Evolutionary conservation across 2,329 filamentous ascomycete genomes (phyloP), one percentile per base, ranked within the genome.

Genomic region (Macrophomina phaseolina): DNA sequence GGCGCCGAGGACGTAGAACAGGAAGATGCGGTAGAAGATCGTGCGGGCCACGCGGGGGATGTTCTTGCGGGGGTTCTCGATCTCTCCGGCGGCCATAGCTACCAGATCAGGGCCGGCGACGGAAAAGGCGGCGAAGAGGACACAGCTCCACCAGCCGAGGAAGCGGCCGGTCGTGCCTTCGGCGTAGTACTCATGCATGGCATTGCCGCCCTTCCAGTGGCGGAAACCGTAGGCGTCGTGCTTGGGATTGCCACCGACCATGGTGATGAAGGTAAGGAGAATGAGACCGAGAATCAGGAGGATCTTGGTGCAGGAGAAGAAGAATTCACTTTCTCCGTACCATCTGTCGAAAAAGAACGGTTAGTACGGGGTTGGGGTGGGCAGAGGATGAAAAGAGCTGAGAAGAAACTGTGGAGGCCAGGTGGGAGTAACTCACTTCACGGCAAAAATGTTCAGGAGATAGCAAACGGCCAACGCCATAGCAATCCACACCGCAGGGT

Each of bases 21-120:
- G 67, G 6, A 90, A 90, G 38, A 94, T 81, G 38, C 92, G 89
- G 77, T 91, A 93, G 76, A 94, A 93, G 1, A 94, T 91, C 58
- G 90, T 88, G 68, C 92, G 92, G 78, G 88, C 93, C 1, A 91
- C 91, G 48, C 86, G 87, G 0, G 91, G 91, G 77, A 95, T 87
- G 23, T 64, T 64, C 61, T 64, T 75, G 28, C 81, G 77, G 12
- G 82, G 81, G 36, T 78, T 75, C 70, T 81, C 81, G 12, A 81
- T 79, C 69, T 84, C 82, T 49, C 80, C 82, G n/a, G 81, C 76
- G 14, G 82, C 81, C 76, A 83, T 83, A 52, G 79, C 78, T 58
- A 84, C 80, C 71, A 83, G 84, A 68, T 84, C 82, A 2, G 82
- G 81, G 5, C 82, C 82, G 46, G 80, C 80, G 63, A 83, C 78